Conservation (phyloP, 768 basidiomycete genomes). For the Lactarius akahatsu region DNA sequence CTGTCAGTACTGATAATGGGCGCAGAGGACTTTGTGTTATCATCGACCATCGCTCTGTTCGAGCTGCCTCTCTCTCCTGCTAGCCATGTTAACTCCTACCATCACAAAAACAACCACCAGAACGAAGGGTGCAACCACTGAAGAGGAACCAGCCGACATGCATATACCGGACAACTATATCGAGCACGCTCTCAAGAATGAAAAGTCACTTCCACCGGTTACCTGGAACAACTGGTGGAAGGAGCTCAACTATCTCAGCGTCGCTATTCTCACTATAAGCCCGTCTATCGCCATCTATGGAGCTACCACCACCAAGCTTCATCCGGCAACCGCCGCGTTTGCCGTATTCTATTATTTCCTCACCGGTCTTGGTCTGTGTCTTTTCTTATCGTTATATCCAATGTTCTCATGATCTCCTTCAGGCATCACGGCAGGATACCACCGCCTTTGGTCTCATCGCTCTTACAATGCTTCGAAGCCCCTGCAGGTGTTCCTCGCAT, state of each 20-base stretch:
- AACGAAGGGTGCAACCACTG: background rate
- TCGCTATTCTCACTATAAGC: slow-evolving; percentile 67
- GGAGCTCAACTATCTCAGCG: slow-evolving; percentile 76
- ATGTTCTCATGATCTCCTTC: background rate
- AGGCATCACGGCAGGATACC: slow-evolving; percentile 91
- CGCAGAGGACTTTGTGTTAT: background rate
- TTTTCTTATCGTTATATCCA: slow-evolving; percentile 32
- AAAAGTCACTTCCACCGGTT: slow-evolving; percentile 49
- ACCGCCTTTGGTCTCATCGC: slow-evolving; percentile 95
- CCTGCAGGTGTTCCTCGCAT: slow-evolving; percentile 80
- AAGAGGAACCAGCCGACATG: slow-evolving; percentile 35
- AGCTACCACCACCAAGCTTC: slow-evolving; percentile 57
- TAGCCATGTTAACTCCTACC: background rate
- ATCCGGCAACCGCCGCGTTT: slow-evolving; percentile 71
- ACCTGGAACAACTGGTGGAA: slow-evolving; percentile 44
- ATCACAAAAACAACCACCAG: background rate
- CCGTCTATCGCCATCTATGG: slow-evolving; percentile 76
- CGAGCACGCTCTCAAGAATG: slow-evolving; percentile 46
- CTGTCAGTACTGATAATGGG: background rate
- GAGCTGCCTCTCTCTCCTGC: background rate
- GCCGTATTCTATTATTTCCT: slow-evolving; percentile 66
- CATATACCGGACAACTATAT: slow-evolving; percentile 58
- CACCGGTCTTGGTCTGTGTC: slow-evolving; percentile 71
- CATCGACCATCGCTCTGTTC: background rate
- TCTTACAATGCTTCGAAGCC: slow-evolving; percentile 86